Base-by-base conservation (phyloP, 1,284 basidiomycete species). In the Rhodotorula sp. region DNA sequence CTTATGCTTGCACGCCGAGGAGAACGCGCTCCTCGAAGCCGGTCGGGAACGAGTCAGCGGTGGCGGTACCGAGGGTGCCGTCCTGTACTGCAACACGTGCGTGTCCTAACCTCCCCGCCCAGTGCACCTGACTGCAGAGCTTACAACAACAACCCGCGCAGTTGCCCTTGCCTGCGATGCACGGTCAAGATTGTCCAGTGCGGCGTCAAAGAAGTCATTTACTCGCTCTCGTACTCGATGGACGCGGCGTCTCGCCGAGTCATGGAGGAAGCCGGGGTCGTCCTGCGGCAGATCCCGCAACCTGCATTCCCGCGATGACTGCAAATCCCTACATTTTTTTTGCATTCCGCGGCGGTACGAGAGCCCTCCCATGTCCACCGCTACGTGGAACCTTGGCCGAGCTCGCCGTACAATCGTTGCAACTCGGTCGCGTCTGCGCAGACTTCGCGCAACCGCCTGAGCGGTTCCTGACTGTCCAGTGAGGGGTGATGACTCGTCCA, bases 111-210 rank as follows among this genome's bases (percentile, higher is more conserved):
- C n/a, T n/a, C n/a, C n/a, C n/a, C n/a, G n/a, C n/a, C n/a, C n/a
- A n/a, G n/a, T n/a, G n/a, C n/a, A n/a, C n/a, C n/a, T n/a, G n/a
- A n/a, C n/a, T n/a, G n/a, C n/a, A n/a, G n/a, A n/a, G n/a, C n/a
- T n/a, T n/a, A n/a, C n/a, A n/a, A n/a, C n/a, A n/a, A n/a, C n/a
- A n/a, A n/a, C n/a, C 48, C 20, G n/a, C 42, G 45, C 76, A 96
- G 94, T n/a, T 98, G 96, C 78, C 96, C 96, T 0, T 99, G 96
- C 80, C 83, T 99, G 15, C 88, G 88, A 73, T 99, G 96, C 79
- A 93, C 94, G 0, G 89, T 98, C 80, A 99, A 99, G 81, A 98
- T 99, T 75, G 92, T 95, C 33, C 95, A 99, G 80, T 91, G 89
- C 56, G 95, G 95, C 6, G 90, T 99, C 22, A 88, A 86, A 70